phyloP scores from a whole-genome alignment of 1,284 basidiomycete species.

The Meira miltonrushii region DNA sequence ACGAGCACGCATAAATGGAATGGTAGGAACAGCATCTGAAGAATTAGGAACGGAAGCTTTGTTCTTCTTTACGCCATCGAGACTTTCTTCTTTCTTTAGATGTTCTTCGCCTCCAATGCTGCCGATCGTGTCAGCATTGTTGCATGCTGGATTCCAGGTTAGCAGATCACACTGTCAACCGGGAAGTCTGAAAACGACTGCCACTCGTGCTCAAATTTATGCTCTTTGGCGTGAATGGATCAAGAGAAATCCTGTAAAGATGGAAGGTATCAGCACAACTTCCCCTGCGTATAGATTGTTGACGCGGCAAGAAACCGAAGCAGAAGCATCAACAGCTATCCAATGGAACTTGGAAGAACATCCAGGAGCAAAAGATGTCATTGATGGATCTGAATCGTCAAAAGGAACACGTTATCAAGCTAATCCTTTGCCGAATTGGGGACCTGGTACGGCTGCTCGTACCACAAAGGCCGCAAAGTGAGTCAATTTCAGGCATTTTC shows the following conservation, averaged over 20 bases:
- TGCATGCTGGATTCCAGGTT: constrained; percentile 76
- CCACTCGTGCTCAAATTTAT: constrained; percentile 67
- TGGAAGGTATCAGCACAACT: constrained; percentile 61
- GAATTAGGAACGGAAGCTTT: constrained; percentile 62
- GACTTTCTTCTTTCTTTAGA: constrained; percentile 75
- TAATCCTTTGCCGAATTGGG: constrained; percentile 88
- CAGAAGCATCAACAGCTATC: too few species aligned
- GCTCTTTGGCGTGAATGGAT: constrained; percentile 81
- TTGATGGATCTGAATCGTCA: constrained; percentile 18
- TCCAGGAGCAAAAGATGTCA: constrained; percentile 19
- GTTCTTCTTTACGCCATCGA: constrained; percentile 88
- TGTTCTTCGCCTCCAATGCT: constrained; percentile 54
- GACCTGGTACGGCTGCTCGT: constrained; percentile 59
- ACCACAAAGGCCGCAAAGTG: constrained; percentile 1
- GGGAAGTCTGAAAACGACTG: constrained; percentile 86
- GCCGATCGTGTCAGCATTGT: constrained; percentile 63
- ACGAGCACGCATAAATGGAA: constrained; percentile 79
- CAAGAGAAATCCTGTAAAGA: constrained; percentile 64
- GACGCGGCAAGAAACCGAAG: constrained; percentile 54
- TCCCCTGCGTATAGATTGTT: constrained; percentile 59
- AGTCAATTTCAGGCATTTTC: too few species aligned
- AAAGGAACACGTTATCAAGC: constrained; percentile 67
- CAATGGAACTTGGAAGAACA: constrained; percentile 24
- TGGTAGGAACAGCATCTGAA: constrained; percentile 82
- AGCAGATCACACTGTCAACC: constrained; percentile 83